Evolutionary conservation across 2,329 filamentous ascomycete genomes (phyloP).

Genomic region (Lachnellula cervina): DNA sequence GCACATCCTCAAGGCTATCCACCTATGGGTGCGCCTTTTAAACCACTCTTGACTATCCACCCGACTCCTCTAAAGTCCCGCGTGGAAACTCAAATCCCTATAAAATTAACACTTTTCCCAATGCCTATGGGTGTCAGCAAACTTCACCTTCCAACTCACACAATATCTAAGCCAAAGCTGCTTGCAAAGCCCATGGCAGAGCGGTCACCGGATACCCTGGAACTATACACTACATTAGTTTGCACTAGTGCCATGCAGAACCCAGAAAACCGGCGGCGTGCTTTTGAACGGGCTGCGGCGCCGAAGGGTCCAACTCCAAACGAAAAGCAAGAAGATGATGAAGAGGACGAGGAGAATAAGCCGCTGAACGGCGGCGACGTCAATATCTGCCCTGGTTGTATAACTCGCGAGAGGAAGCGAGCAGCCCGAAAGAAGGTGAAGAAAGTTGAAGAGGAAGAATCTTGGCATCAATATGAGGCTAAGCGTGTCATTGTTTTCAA

Average conservation of each 20-base stretch:
- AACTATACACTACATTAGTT: conserved; percentile 76
- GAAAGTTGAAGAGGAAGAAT: conserved; percentile 85
- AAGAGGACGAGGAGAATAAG: conserved; percentile 51
- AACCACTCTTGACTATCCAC: conserved; percentile 52
- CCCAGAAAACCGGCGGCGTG: conserved; percentile 58
- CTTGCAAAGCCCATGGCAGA: conserved; percentile 67
- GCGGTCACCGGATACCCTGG: conserved; percentile 67
- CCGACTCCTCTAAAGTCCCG: conserved; percentile 76
- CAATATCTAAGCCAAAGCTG: conserved; percentile 91
- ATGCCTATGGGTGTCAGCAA: conserved; percentile 72
- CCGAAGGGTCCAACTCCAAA: conserved; percentile 21
- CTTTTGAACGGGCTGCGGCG: conserved; percentile 42
- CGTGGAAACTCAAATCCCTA: conserved; percentile 93
- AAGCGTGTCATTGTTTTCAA: conserved; percentile 88
- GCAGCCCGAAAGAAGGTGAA: conserved; percentile 90
- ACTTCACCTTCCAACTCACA: conserved; percentile 81
- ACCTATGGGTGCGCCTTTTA: conserved; percentile 22
- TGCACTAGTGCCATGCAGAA: conserved; percentile 90
- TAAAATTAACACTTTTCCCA: conserved; percentile 72
- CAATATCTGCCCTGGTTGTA: conserved; percentile 86
- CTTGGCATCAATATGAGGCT: conserved; percentile 76
- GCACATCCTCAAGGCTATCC: conserved; percentile 20
- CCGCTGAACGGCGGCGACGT: conserved; percentile 90
- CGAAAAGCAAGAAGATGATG: conserved; percentile 26
- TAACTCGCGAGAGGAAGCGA: conserved; percentile 83